Evolutionary conservation across 2,329 filamentous ascomycete genomes (phyloP).

Genomic region (Colletotrichum graminicola): DNA sequence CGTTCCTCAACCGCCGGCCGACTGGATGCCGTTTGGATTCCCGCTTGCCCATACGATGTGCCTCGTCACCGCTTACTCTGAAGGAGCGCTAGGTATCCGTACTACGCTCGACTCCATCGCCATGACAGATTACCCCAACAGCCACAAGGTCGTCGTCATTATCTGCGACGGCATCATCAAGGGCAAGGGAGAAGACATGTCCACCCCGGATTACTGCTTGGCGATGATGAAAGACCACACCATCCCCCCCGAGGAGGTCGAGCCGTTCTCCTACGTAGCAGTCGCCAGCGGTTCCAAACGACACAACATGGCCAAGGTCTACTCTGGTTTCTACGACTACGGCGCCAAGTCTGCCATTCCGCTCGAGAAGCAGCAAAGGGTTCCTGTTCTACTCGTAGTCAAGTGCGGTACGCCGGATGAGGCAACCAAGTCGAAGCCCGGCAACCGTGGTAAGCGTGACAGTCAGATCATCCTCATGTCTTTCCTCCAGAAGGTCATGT

Average conservation of each 20-base stretch:
- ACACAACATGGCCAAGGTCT: constrained; percentile 99
- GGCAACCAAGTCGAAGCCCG: constrained; percentile 83
- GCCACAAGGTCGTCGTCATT: constrained; percentile 95
- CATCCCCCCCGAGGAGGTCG: constrained; percentile 82
- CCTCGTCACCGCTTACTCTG: constrained; percentile 95
- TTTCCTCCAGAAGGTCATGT: constrained; percentile 99
- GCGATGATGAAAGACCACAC: constrained; percentile 96
- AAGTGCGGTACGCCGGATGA: constrained; percentile 97
- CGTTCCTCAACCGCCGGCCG: constrained; percentile 93
- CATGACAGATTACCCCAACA: constrained; percentile 98
- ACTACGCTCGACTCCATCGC: constrained; percentile 97
- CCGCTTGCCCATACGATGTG: constrained; percentile 94
- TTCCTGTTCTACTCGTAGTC: constrained; percentile 96
- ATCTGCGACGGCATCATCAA: constrained; percentile 99
- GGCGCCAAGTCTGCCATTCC: constrained; percentile 84
- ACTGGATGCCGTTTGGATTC: constrained; percentile 98
- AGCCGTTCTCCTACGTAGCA: constrained; percentile 94
- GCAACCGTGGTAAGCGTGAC: constrained; percentile 98
- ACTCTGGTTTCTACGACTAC: constrained; percentile 98
- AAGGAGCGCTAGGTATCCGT: constrained; percentile 91
- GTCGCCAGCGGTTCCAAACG: constrained; percentile 95
- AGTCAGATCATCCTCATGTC: constrained; percentile 99
- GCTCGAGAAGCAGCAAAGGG: constrained; percentile 89
- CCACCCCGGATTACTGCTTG: constrained; percentile 90
- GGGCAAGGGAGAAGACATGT: constrained; percentile 86